Base-by-base conservation (phyloP, 75 land plant genomes). In the Isoetes taiwanensis region DNA sequence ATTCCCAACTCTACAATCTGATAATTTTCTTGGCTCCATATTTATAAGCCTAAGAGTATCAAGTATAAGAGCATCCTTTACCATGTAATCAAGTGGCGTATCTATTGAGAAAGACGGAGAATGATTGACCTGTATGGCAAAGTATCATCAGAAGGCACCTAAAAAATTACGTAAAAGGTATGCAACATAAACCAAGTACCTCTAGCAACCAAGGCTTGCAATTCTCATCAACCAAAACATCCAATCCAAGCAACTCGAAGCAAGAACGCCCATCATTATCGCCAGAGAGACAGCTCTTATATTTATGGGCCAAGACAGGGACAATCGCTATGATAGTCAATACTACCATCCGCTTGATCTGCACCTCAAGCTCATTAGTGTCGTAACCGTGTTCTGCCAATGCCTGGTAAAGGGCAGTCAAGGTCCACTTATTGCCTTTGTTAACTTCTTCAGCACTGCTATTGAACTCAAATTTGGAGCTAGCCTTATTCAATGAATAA, bases 11-110 rank as follows among this genome's bases (percentile, higher is more conserved):
- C n/a, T n/a, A n/a, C n/a, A n/a, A n/a, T n/a, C n/a, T n/a, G n/a
- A n/a, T n/a, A n/a, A n/a, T n/a, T n/a, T n/a, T n/a, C n/a, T 46
- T 16, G 50, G 50, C 16, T 46, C 50, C 8, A 46, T 46, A n/a
- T 46, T 46, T 5, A 46, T 23, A 4, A 46, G 50, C 50, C 23
- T 46, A 19, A 46, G 19, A 6, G 50, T 46, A 23, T 46, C 50
- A n/a, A 46, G 50, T 5, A 46, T 46, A 6, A 46, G 19, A 3
- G 50, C 50, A 6, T 46, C 50, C 50, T 46, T 46, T 8, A 46
- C 50, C 50, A 46, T 46, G 50, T 46, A 46, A 23, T 46, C 50
- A 19, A 46, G 50, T n/a, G 50, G 50, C 4, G 50, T 46, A n/a
- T 46, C 50, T 46, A 46, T 46, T 19, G 50, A 46, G 25, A 46